Evolutionary conservation across 495 filamentous ascomycete genomes (phyloP).

Genomic region (Chaetomidium leptoderma): DNA sequence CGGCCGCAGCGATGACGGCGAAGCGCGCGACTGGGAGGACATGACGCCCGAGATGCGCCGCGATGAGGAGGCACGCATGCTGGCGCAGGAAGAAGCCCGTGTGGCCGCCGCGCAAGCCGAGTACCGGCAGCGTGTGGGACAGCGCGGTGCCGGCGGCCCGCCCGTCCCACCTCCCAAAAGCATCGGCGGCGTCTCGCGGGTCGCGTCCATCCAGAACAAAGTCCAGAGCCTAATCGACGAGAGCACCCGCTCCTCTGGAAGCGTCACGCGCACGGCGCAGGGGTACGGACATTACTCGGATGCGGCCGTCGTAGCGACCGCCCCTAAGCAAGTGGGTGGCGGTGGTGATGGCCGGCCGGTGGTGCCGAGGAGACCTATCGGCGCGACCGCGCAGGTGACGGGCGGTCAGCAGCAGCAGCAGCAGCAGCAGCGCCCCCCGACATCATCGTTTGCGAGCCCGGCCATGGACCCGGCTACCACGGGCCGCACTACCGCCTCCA

Average conservation of each 20-base stretch:
- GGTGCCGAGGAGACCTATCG: constrained; percentile 35
- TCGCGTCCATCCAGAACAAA: constrained; percentile 81
- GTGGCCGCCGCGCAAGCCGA: constrained; percentile 90
- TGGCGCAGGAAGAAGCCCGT: constrained; percentile 86
- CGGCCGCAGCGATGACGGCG: constrained; percentile 63
- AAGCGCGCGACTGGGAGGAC: constrained; percentile 57
- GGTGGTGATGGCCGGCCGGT: constrained; percentile 20
- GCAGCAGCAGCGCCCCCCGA: not conserved
- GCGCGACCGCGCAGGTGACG: not conserved
- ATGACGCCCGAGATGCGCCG: constrained; percentile 85
- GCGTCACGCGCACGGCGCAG: constrained; percentile 67
- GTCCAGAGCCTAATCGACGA: constrained; percentile 85
- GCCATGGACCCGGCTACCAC: constrained; percentile 8
- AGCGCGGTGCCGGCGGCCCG: constrained; percentile 44
- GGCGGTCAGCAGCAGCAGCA: constrained; percentile 9
- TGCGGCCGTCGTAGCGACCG: constrained; percentile 21
- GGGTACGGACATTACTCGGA: constrained; percentile 87
- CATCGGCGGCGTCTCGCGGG: constrained; percentile 59
- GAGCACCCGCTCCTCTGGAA: constrained; percentile 53
- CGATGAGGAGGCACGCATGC: constrained; percentile 78
- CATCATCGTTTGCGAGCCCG: not conserved
- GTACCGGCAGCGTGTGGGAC: constrained; percentile 73
- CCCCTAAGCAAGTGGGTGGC: constrained; percentile 15
- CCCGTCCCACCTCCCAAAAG: constrained; percentile 40
- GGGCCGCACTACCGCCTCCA: not conserved